Evolutionary conservation across 2,329 filamentous ascomycete genomes (phyloP).

Genomic region (Meredithiella fracta): DNA sequence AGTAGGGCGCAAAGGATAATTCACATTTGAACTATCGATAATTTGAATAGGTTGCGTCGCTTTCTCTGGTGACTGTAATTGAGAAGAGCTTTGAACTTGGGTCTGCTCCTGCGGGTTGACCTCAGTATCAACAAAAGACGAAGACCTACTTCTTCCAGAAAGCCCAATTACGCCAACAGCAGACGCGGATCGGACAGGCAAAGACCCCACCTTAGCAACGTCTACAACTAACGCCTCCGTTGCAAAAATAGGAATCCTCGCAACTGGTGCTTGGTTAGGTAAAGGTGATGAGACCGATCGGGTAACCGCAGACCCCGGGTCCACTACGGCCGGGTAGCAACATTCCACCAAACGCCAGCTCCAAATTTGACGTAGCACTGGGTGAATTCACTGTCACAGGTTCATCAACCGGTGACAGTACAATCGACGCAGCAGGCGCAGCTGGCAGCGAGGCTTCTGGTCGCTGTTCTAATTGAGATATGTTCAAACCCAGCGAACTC

Average conservation of each 20-base stretch:
- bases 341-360: neutral
- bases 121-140: neutral
- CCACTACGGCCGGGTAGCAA: neutral
- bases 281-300: neutral
- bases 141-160: neutral
- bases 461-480: neutral
- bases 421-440: neutral
- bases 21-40: no score
- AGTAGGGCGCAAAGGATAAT: no score
- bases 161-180: neutral
- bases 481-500: no score
- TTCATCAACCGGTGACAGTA: neutral
- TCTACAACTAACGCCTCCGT: no score
- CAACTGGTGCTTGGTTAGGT: neutral
- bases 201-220: no score
- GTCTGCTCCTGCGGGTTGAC: neutral
- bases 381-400: neutral
- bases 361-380: neutral
- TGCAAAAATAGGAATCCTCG: neutral
- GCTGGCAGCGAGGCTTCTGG: neutral
- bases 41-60: no score
- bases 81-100: neutral
- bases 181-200: neutral
- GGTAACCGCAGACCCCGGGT: neutral
- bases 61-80: neutral